Percentiles rank a stretch among this genome's conserved stretches.
Evolutionary conservation across 78 protist species (phyloP).

Genomic region (Dictyostelium capitatum): DNA sequence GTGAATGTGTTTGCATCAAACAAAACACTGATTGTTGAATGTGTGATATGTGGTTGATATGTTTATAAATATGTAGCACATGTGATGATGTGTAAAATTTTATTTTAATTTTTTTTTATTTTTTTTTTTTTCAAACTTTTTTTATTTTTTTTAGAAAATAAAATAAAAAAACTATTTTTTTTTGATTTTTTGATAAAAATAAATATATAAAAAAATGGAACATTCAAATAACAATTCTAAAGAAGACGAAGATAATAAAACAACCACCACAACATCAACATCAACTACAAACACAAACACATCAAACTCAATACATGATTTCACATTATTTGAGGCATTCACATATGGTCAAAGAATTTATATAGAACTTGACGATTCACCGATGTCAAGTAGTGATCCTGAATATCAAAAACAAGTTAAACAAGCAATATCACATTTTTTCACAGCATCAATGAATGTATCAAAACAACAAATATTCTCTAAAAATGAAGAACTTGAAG

Average conservation of each 20-base stretch:
- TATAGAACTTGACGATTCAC: slow-evolving; percentile 32
- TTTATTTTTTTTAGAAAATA: neutral
- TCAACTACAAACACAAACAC: neutral
- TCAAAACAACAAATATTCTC: slow-evolving; percentile 42
- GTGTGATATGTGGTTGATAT: too few species aligned
- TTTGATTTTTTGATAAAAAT: neutral
- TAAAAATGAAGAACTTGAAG: slow-evolving; percentile 78
- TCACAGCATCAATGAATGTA: slow-evolving; percentile 25
- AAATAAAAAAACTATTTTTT: neutral
- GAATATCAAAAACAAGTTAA: slow-evolving; percentile 61
- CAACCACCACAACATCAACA: neutral
- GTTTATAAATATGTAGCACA: too few species aligned
- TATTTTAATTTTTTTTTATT: too few species aligned
- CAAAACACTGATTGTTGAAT: too few species aligned
- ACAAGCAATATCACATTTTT: slow-evolving; percentile 20
- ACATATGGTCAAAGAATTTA: slow-evolving; percentile 56
- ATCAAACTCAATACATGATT: neutral
- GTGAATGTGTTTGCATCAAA: too few species aligned
- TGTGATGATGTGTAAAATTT: too few species aligned
- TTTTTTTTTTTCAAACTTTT: too few species aligned
- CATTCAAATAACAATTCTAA: neutral
- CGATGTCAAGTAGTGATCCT: slow-evolving; percentile 23
- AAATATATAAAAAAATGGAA: neutral
- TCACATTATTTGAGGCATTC: slow-evolving; percentile 44
- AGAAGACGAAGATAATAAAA: neutral